A percentile compares a stretch with the other conserved stretches of the same genome.
These are phyloP conservation scores for Hibiscus tridactylites DNA, from an alignment of 345 rosid genomes.

Conservation along the genomic window DNA sequence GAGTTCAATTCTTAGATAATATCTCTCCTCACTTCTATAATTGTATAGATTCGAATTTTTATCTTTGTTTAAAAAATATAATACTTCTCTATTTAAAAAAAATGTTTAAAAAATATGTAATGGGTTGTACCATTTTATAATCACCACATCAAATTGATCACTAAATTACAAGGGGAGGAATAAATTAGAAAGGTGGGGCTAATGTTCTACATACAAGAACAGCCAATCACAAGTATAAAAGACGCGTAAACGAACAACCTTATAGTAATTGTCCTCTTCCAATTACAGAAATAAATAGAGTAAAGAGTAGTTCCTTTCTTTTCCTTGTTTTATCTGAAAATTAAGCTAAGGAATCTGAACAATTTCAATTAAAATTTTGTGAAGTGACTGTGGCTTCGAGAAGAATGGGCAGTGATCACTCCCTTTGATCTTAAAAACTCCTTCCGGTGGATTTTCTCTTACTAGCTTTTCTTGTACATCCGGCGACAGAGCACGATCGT, in stretches of 20 bases:
- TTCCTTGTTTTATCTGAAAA: not conserved
- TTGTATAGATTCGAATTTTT: too few relatives aligned
- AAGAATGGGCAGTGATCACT: slow-evolving; percentile 96
- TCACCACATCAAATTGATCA: not conserved
- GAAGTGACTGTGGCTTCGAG: slow-evolving; percentile 92
- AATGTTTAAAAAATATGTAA: too few relatives aligned
- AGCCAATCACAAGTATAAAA: not conserved
- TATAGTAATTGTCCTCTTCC: not conserved
- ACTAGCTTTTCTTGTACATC: slow-evolving; percentile 93
- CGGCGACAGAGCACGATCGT: slow-evolving; percentile 82
- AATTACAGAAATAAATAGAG: not conserved
- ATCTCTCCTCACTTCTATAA: too few relatives aligned
- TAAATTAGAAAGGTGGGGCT: not conserved
- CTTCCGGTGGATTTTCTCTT: slow-evolving; percentile 83
- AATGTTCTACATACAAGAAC: not conserved
- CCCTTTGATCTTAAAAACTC: slow-evolving; percentile 94
- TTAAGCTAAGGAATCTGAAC: slow-evolving; percentile 55
- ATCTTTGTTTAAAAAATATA: too few relatives aligned
- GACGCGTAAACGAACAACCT: not conserved
- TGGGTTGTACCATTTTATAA: not conserved
- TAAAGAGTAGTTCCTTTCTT: not conserved
- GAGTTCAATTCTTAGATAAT: too few relatives aligned
- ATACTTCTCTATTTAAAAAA: too few relatives aligned
- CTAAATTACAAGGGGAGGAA: not conserved
- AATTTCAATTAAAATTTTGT: slow-evolving; percentile 83